Conservation (phyloP, 805 yeast species). For the Cyberlindnera xishuangbannaensis region DNA sequence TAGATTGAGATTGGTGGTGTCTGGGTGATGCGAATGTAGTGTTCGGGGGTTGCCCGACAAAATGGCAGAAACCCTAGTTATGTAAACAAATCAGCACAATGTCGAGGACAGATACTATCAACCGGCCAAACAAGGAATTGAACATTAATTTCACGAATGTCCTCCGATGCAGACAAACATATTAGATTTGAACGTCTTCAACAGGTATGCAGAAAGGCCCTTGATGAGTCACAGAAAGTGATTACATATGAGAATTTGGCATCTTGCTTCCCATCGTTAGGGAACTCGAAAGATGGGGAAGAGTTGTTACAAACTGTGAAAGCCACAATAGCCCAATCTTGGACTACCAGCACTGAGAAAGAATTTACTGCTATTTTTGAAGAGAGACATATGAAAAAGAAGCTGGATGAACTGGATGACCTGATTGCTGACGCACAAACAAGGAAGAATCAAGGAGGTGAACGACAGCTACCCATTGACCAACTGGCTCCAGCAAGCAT, state of each 20-base stretch:
- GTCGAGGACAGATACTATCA: too few relatives aligned
- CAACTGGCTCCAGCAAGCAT: conserved; percentile 18
- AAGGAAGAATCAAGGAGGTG: conserved; percentile 5
- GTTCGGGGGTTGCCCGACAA: too few relatives aligned
- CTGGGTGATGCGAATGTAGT: too few relatives aligned
- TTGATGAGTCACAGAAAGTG: conserved; percentile 45
- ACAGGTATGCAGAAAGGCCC: conserved; percentile 43
- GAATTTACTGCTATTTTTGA: conserved; percentile 47
- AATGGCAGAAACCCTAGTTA: too few relatives aligned
- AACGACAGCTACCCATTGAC: conserved; percentile 13
- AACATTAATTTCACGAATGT: too few relatives aligned
- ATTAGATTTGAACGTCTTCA: conserved; percentile 40
- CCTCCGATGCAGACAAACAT: too few relatives aligned
- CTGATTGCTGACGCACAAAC: conserved; percentile 32
- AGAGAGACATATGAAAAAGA: conserved; percentile 38
- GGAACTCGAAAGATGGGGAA: conserved; percentile 35
- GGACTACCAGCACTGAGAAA: conserved; percentile 35
- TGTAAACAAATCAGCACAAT: too few relatives aligned
- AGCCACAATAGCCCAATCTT: conserved; percentile 40
- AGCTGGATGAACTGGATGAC: conserved; percentile 40
- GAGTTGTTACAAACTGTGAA: conserved; percentile 39
- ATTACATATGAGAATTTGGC: conserved; percentile 42
- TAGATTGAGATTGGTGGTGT: too few relatives aligned
- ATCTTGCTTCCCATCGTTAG: conserved; percentile 46
- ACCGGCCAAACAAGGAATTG: too few relatives aligned